phyloP scores from a whole-genome alignment of 164 flowering plant genomes.

The Chloranthus sessilifolius region DNA sequence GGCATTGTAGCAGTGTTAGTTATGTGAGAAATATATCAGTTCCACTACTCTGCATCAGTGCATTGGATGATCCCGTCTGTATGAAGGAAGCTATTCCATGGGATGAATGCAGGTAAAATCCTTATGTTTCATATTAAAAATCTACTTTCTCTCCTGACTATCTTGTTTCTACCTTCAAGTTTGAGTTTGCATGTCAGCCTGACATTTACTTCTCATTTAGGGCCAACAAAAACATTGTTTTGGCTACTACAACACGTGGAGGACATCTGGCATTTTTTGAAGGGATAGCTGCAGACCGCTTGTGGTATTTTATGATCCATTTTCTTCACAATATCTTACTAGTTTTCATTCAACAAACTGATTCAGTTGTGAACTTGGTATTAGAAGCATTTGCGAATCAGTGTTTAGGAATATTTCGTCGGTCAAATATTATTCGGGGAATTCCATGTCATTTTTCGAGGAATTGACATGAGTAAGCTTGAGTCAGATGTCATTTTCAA shows the following conservation, averaged over 20 bases:
- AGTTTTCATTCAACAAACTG: background rate
- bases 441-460: too few relatives aligned
- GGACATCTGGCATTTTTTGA: slow-evolving; percentile 89
- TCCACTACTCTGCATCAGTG: slow-evolving; percentile 89
- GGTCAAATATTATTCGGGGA: too few relatives aligned
- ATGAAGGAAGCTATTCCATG: slow-evolving; percentile 95
- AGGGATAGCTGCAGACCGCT: slow-evolving; percentile 52
- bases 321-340: slow-evolving; percentile 2
- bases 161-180: too few relatives aligned
- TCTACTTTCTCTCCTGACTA: too few relatives aligned
- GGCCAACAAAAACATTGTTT: slow-evolving; percentile 67
- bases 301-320: slow-evolving; percentile 46
- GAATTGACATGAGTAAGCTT: too few relatives aligned
- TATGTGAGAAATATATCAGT: slow-evolving; percentile 66
- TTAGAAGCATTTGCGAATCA: too few relatives aligned
- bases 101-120: slow-evolving; percentile 91
- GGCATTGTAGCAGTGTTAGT: slow-evolving; percentile 69
- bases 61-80: slow-evolving; percentile 96
- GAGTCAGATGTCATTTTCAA: too few relatives aligned
- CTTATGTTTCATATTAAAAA: background rate
- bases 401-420: too few relatives aligned
- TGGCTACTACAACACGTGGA: slow-evolving; percentile 80
- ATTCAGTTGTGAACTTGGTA: too few relatives aligned
- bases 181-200: background rate
- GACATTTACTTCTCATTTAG: slow-evolving; percentile 27